Base-by-base conservation (phyloP, 2,329 filamentous ascomycete genomes). In the Penicillium glabrum region DNA sequence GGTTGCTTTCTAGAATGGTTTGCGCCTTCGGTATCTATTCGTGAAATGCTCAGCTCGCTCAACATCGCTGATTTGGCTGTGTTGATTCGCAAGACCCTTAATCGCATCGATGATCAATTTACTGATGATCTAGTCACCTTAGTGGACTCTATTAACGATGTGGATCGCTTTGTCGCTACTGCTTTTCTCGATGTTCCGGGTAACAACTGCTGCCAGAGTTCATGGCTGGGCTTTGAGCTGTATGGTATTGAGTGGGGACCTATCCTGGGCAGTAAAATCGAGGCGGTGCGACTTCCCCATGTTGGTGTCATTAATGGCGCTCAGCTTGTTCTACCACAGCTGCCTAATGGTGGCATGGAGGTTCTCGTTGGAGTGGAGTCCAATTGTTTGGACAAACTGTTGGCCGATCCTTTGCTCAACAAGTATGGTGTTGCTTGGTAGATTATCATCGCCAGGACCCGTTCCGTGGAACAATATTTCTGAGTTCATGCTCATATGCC, bases 1-100 rank as follows among this genome's bases (percentile, higher is more conserved):
- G 76, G 75, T 7, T 76, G 75, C 53, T 77, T 75, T 54, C 65
- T 78, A 11, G 74, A 73, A 43, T 77, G 72, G 56, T 66, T 74
- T 2, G 66, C 67, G 7, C 66, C 70, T 8, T 56, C 53, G 2
- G 44, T 24, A 11, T 51, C 65, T 0, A 60, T 67, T 16, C 62
- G 65, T 9, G 64, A 68, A 54, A 72, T 75, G 53, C 63, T 74
- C 14, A 54, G 58, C 3, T 48, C 62, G n/a, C 37, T 62, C 10
- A 69, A 53, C 51, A 53, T 78, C 8, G 72, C 71, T 3, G 69
- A 74, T 46, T 60, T 75, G 14, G 75, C 76, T 1, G 51, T 69
- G 19, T 54, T 63, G 24, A 68, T 77, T 45, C 74, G 74, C n/a
- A 62, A 69, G 45, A 67, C 68, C 1, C 63, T 78, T 24, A 43